phyloP scores from a whole-genome alignment of 495 filamentous ascomycete genomes.

The Hypoxylon subgilvum region DNA sequence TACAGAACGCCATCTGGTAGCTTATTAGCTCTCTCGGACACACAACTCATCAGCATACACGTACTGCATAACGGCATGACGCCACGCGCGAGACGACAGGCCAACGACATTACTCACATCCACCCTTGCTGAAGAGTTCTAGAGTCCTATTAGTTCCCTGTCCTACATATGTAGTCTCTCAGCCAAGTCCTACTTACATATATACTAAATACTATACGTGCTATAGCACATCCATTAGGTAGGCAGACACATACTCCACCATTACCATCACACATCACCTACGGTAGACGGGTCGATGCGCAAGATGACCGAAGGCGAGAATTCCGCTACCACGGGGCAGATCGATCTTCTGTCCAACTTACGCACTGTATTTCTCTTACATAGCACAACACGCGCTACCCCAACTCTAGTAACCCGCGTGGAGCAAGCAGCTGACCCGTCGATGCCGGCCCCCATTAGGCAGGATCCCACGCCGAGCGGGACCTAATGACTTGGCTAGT shows the following conservation, averaged over 20 bases:
- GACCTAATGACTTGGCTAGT: slow-evolving; percentile 27
- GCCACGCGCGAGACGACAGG: slow-evolving; percentile 3
- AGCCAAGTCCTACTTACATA: not conserved
- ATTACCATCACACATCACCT: not conserved
- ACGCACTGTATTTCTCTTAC: too few species aligned
- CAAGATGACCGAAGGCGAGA: slow-evolving; percentile 19
- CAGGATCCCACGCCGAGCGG: slow-evolving; percentile 27
- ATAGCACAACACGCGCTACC: slow-evolving; percentile 31
- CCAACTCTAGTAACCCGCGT: slow-evolving; percentile 33
- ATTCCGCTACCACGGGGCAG: slow-evolving; percentile 14
- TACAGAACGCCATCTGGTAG: not conserved
- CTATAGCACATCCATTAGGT: not conserved
- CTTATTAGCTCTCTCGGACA: not conserved
- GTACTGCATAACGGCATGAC: slow-evolving; percentile 7
- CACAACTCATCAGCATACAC: not conserved
- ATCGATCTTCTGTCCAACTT: slow-evolving; percentile 9
- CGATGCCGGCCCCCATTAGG: slow-evolving; percentile 31
- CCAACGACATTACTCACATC: slow-evolving; percentile 2
- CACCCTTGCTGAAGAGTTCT: not conserved
- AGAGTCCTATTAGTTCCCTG: slow-evolving; percentile 2
- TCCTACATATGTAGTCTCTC: not conserved
- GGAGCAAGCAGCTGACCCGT: slow-evolving; percentile 30
- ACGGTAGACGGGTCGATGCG: not conserved
- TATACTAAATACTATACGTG: too few species aligned
- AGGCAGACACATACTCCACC: not conserved